A percentile compares a stretch with the other conserved stretches of the same genome.
Conservation (phyloP, 106 monocot genomes). For the Allium fistulosum region DNA sequence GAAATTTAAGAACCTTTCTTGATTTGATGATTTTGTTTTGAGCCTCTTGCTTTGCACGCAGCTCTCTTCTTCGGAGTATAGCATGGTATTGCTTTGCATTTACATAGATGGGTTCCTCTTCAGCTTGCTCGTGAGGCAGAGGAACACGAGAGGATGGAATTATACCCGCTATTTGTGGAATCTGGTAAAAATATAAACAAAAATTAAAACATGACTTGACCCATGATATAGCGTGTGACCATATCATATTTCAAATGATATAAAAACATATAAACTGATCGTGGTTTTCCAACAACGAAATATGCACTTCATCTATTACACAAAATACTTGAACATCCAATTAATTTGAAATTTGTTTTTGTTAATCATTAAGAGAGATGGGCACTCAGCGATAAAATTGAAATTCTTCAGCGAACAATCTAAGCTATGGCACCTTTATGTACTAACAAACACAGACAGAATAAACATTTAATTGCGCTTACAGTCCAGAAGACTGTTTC, state of each 20-base stretch:
- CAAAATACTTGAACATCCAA: not conserved
- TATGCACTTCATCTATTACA: not conserved
- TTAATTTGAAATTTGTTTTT: not conserved
- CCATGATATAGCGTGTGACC: too few species aligned
- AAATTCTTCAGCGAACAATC: not conserved
- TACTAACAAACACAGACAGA: not conserved
- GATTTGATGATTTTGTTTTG: slow-evolving; percentile 54
- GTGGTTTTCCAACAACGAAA: not conserved
- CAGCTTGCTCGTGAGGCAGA: slow-evolving; percentile 37
- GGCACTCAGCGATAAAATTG: not conserved
- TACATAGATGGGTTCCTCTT: slow-evolving; percentile 79
- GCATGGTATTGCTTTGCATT: slow-evolving; percentile 81
- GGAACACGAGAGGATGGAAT: slow-evolving; percentile 34
- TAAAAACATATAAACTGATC: not conserved
- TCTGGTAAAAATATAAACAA: not conserved
- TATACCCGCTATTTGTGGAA: slow-evolving; percentile 38
- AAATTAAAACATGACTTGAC: not conserved
- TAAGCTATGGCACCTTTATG: not conserved
- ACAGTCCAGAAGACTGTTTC: not conserved
- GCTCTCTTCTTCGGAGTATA: slow-evolving; percentile 67
- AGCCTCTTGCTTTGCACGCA: slow-evolving; percentile 76
- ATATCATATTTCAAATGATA: not conserved
- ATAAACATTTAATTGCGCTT: not conserved
- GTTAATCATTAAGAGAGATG: not conserved
- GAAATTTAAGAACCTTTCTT: slow-evolving; percentile 45